Percentiles rank a stretch among this genome's conserved stretches.
Evolutionary conservation across 805 yeast genomes (phyloP).

Genomic region (Starmerella khaoyaiensis): DNA sequence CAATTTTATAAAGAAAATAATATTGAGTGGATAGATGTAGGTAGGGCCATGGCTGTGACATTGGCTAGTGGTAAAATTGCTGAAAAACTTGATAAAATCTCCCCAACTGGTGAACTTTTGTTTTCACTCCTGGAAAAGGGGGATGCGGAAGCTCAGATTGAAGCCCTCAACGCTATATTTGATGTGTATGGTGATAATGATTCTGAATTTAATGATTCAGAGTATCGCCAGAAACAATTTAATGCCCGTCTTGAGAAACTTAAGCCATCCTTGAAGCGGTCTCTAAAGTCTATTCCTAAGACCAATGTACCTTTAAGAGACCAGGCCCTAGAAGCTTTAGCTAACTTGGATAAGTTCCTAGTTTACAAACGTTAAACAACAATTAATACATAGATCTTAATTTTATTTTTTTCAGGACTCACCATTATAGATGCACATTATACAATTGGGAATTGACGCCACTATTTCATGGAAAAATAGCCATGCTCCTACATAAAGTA

Average conservation of each 20-base stretch:
- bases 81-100: not conserved
- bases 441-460: slow-evolving; percentile 17
- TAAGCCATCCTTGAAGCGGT: slow-evolving; percentile 37
- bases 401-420: no score
- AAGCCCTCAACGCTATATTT: slow-evolving; percentile 51
- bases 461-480: slow-evolving; percentile 24
- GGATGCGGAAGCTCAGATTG: slow-evolving; percentile 37
- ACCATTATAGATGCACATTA: no score
- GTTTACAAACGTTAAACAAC: slow-evolving; percentile 68
- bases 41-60: slow-evolving; percentile 7
- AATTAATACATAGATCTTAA: slow-evolving; percentile 1
- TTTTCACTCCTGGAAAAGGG: slow-evolving; percentile 12
- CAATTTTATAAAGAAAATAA: slow-evolving; percentile 2
- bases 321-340: slow-evolving; percentile 52
- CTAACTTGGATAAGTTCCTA: slow-evolving; percentile 61
- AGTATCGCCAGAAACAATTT: slow-evolving; percentile 44
- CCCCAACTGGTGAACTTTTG: slow-evolving; percentile 8
- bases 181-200: slow-evolving; percentile 69
- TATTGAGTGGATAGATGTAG: slow-evolving; percentile 8
- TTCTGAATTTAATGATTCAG: slow-evolving; percentile 46
- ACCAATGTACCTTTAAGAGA: slow-evolving; percentile 45
- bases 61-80: slow-evolving; percentile 6
- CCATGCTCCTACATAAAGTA: slow-evolving; percentile 75
- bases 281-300: slow-evolving; percentile 54
- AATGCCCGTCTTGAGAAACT: slow-evolving; percentile 33